These are phyloP conservation scores for Leccinum longicurvipes DNA, from an alignment of 768 basidiomycete species.

Conservation along the genomic window DNA sequence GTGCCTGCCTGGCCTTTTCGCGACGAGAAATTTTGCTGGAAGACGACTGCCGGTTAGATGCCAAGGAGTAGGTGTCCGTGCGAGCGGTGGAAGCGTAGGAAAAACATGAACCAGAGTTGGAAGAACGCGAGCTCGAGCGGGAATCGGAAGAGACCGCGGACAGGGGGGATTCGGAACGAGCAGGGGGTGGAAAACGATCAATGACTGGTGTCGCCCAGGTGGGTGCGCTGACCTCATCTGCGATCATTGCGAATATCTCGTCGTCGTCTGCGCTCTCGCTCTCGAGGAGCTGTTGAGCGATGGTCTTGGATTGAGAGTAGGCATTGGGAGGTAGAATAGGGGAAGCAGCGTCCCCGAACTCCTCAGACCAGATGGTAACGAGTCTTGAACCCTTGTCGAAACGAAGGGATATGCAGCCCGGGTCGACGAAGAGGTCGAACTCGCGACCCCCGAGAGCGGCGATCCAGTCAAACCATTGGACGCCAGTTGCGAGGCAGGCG, in stretches of 20 bases:
- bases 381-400: slow-evolving; percentile 45
- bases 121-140: slow-evolving; percentile 57
- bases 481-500: slow-evolving; percentile 63
- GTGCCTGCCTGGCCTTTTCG: slow-evolving; percentile 64
- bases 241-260: slow-evolving; percentile 70
- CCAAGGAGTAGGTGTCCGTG: slow-evolving; percentile 45
- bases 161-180: slow-evolving; percentile 55
- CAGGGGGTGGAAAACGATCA: slow-evolving; percentile 52
- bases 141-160: slow-evolving; percentile 54
- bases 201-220: slow-evolving; percentile 67
- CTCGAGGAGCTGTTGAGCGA: slow-evolving; percentile 72
- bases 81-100: slow-evolving; percentile 63
- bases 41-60: slow-evolving; percentile 39
- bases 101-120: slow-evolving; percentile 70
- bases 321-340: slow-evolving; percentile 17
- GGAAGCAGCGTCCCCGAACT: slow-evolving; percentile 31
- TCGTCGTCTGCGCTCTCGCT: slow-evolving; percentile 71
- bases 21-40: slow-evolving; percentile 59
- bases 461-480: slow-evolving; percentile 85
- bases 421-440: slow-evolving; percentile 80
- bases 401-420: slow-evolving; percentile 72
- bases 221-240: slow-evolving; percentile 64
- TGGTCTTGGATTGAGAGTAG: slow-evolving; percentile 47
- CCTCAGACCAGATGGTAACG: slow-evolving; percentile 68
- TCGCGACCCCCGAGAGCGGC: slow-evolving; percentile 60